Percentiles rank a stretch among this genome's conserved stretches.
phyloP scores from a whole-genome alignment of 2,329 filamentous ascomycete genomes.

The Fusarium succisae region DNA sequence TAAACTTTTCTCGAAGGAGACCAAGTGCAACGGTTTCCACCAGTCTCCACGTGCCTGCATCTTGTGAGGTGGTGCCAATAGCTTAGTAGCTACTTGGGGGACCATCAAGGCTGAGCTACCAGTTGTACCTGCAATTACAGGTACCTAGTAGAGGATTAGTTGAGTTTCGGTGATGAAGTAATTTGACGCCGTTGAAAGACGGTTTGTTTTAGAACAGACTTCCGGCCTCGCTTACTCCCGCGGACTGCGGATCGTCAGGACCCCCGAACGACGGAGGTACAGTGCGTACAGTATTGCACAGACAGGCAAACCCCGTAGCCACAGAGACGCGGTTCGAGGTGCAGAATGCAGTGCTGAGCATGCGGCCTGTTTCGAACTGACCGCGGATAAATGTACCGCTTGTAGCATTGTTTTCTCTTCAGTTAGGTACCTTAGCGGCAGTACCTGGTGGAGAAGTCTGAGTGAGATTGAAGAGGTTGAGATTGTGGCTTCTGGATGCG shows the following conservation, averaged over 20 bases:
- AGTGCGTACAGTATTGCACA: neutral
- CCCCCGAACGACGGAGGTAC: neutral
- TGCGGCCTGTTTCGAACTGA: slow-evolving; percentile 20
- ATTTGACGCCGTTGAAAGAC: slow-evolving; percentile 16
- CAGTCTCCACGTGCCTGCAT: slow-evolving; percentile 37
- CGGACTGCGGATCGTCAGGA: slow-evolving; percentile 8
- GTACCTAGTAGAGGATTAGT: neutral
- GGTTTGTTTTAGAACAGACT: slow-evolving; percentile 1
- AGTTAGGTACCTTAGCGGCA: neutral
- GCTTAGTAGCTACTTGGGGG: neutral
- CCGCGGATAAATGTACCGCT: slow-evolving; percentile 10
- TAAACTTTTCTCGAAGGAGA: slow-evolving; percentile 35
- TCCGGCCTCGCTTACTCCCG: slow-evolving; percentile 22
- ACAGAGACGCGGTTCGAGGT: neutral
- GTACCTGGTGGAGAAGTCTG: slow-evolving; percentile 19
- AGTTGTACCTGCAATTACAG: neutral
- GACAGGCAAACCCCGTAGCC: neutral
- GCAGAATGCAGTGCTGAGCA: slow-evolving; percentile 16
- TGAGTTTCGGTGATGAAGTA: neutral
- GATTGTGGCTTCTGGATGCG: slow-evolving; percentile 10
- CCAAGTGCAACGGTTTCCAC: slow-evolving; percentile 37
- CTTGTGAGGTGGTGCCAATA: slow-evolving; percentile 23
- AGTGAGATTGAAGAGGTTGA: slow-evolving; percentile 18
- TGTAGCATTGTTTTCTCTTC: slow-evolving; percentile 1
- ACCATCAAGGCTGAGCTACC: slow-evolving; percentile 13